These are phyloP conservation scores for Ogataea kodamae DNA, from an alignment of 805 yeast species.

Conservation along the genomic window DNA sequence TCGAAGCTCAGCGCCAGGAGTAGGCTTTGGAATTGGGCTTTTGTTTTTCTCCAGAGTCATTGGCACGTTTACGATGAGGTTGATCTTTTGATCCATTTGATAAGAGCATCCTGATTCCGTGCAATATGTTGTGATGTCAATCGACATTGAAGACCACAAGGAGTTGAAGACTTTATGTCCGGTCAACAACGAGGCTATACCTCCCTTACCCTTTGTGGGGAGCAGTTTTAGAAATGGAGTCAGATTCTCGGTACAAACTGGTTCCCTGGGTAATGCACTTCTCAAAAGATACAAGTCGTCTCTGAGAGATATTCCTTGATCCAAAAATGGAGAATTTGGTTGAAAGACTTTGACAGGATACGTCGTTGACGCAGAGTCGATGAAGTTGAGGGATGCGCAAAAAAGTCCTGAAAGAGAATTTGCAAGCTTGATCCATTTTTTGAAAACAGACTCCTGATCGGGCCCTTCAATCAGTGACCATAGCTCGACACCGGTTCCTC, in stretches of 20 bases:
- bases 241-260: slow-evolving; percentile 93
- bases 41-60: slow-evolving; percentile 58
- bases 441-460: slow-evolving; percentile 49
- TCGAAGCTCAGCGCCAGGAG: slow-evolving; percentile 60
- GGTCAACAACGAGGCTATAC: slow-evolving; percentile 77
- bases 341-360: slow-evolving; percentile 47
- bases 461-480: slow-evolving; percentile 81
- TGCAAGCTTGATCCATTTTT: slow-evolving; percentile 67
- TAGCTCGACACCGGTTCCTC: slow-evolving; percentile 94
- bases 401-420: slow-evolving; percentile 84
- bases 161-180: slow-evolving; percentile 91
- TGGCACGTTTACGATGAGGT: slow-evolving; percentile 68
- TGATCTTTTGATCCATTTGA: slow-evolving; percentile 61
- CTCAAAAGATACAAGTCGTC: slow-evolving; percentile 57
- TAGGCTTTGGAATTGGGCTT: slow-evolving; percentile 79
- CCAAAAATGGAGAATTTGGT: slow-evolving; percentile 22
- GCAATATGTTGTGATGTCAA: slow-evolving; percentile 67
- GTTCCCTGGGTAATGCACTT: slow-evolving; percentile 91
- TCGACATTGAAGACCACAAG: slow-evolving; percentile 90
- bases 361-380: slow-evolving; percentile 76
- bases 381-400: slow-evolving; percentile 90
- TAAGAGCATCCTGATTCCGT: slow-evolving; percentile 42
- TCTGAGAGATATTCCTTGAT: slow-evolving; percentile 25
- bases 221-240: slow-evolving; percentile 88
- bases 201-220: slow-evolving; percentile 90